Conservation (phyloP, 768 basidiomycete species). For the Amanita subjunquillea region DNA sequence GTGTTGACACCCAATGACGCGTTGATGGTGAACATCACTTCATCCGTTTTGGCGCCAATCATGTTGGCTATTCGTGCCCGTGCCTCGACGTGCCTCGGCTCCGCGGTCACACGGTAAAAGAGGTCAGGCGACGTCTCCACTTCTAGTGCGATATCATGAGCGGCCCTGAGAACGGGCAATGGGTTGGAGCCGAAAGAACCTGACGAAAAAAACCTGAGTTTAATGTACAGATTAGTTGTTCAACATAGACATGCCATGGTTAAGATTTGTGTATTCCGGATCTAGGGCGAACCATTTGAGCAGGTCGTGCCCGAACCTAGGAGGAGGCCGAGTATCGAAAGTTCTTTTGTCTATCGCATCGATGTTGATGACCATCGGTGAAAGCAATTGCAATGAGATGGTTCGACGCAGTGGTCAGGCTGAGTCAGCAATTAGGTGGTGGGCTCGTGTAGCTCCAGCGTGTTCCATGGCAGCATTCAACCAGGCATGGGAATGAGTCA, state of each 20-base stretch:
- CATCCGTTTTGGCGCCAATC: slow-evolving; percentile 38
- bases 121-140: slow-evolving; percentile 48
- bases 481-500: too few species aligned
- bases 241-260: slow-evolving; percentile 36
- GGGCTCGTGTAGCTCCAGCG: too few species aligned
- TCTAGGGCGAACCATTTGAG: slow-evolving; percentile 47
- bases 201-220: slow-evolving; percentile 11
- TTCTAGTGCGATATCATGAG: slow-evolving; percentile 26
- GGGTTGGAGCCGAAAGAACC: slow-evolving; percentile 55
- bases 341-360: slow-evolving; percentile 8
- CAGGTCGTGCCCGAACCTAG: slow-evolving; percentile 44
- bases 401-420: too few species aligned
- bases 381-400: too few species aligned
- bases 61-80: slow-evolving; percentile 41
- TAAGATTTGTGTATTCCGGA: slow-evolving; percentile 52
- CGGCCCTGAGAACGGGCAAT: slow-evolving; percentile 35
- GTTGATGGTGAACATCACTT: slow-evolving; percentile 53
- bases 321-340: slow-evolving; percentile 18
- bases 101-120: slow-evolving; percentile 32
- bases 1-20: slow-evolving; percentile 59
- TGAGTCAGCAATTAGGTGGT: too few species aligned
- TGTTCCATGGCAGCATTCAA: too few species aligned
- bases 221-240: too few species aligned
- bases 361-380: background rate
- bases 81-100: slow-evolving; percentile 23